Base-by-base conservation (phyloP, 2,329 filamentous ascomycete genomes). In the Xylaria sp. region DNA sequence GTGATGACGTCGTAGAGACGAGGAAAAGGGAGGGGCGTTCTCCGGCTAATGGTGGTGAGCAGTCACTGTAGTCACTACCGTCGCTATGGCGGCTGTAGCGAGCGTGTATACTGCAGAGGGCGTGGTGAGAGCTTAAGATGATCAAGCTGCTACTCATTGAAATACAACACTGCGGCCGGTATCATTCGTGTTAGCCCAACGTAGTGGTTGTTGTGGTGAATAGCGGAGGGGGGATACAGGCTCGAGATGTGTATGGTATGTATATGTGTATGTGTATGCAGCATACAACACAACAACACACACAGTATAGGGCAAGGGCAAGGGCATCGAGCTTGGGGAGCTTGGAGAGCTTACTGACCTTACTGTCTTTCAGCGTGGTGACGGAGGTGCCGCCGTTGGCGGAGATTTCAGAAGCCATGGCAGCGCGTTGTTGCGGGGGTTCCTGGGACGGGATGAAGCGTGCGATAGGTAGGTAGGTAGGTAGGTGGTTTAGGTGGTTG, bases 361-460 rank as follows among this genome's bases (percentile, higher is more conserved):
- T 82, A 88, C 86, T 87, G 76, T 78, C 81, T 79, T 86, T 86
- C 75, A 85, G 80, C 72, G 79, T 76, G 72, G 85, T 80, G 70
- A 83, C 78, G 73, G 83, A 81, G 73, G 74, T 80, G 77, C 83
- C 84, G 77, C 84, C 84, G 79, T 86, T 86, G 79, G 79, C 77
- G 76, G 79, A 75, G 34, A 75, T 74, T 65, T 78, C 75, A 39
- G 53, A 18, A 73, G 83, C 79, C 82, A 85, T 85, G 74, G 73
- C 75, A 73, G 72, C 36, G 70, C 66, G 67, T 36, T 62, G 57
- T 66, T 72, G 72, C 46, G 61, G 67, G 34, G 67, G 34, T 72
- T 52, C 43, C 25, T 18, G 63, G 52, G 18, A 56, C 1, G 70
- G 56, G 48, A 39, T 53, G 45, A 55, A 61, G 65, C 65, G 60